Evolutionary conservation across 768 basidiomycete genomes (phyloP).

Genomic region (Strobilomyces echinocephalus): DNA sequence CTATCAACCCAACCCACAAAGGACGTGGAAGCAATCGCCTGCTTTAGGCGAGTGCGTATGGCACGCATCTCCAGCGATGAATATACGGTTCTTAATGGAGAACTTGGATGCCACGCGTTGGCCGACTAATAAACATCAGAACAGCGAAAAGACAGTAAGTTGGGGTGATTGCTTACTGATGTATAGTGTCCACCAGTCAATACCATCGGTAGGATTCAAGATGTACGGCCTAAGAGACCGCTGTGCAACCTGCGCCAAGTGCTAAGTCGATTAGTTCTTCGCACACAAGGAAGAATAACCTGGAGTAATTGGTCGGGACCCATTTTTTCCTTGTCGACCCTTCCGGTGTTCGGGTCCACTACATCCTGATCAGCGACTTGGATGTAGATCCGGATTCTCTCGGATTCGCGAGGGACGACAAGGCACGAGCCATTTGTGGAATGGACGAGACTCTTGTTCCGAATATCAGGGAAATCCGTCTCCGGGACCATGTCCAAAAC

Average conservation of each 20-base stretch:
- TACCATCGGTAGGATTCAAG: slow-evolving; percentile 27
- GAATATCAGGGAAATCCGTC: slow-evolving; percentile 52
- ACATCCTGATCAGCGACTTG: slow-evolving; percentile 43
- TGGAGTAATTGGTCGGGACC: slow-evolving; percentile 38
- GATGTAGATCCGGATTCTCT: slow-evolving; percentile 47
- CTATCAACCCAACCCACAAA: not conserved
- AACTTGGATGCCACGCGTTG: slow-evolving; percentile 54
- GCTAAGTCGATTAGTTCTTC: not conserved
- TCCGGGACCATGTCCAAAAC: slow-evolving; percentile 43
- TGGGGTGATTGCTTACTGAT: slow-evolving; percentile 32
- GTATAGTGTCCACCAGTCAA: slow-evolving; percentile 50
- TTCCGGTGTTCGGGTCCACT: slow-evolving; percentile 35
- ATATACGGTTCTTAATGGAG: slow-evolving; percentile 43
- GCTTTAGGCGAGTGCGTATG: slow-evolving; percentile 44
- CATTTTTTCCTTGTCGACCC: slow-evolving; percentile 37
- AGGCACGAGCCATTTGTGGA: slow-evolving; percentile 48
- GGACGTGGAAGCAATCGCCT: slow-evolving; percentile 21
- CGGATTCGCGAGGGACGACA: slow-evolving; percentile 48
- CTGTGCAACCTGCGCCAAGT: slow-evolving; percentile 32
- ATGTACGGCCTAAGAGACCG: slow-evolving; percentile 39
- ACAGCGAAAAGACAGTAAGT: not conserved
- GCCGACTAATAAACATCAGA: slow-evolving; percentile 35
- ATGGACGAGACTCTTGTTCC: slow-evolving; percentile 46
- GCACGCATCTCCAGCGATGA: slow-evolving; percentile 53
- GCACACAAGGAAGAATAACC: slow-evolving; percentile 18